Conservation (phyloP, 345 rosid genomes). For the Linum lewisii region DNA sequence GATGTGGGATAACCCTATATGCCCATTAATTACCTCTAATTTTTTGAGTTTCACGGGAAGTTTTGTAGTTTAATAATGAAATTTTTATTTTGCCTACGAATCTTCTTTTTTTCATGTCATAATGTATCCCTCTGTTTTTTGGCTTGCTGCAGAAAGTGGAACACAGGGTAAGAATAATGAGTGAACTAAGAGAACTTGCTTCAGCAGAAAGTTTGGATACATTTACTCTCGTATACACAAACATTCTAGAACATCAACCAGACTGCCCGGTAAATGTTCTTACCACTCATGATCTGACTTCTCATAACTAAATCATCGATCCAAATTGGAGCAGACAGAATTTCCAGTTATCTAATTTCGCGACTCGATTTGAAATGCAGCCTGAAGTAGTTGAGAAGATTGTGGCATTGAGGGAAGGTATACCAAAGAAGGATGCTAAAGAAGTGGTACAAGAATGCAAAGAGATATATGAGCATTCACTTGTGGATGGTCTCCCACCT, state of each 20-base stretch:
- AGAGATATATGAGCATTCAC: slow-evolving; percentile 86
- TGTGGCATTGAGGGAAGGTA: slow-evolving; percentile 88
- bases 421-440: slow-evolving; percentile 91
- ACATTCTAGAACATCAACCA: slow-evolving; percentile 94
- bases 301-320: too few species aligned
- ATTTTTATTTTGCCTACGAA: too few species aligned
- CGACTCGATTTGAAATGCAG: slow-evolving; percentile 25
- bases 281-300: neutral
- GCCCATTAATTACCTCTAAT: too few species aligned
- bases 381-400: slow-evolving; percentile 97
- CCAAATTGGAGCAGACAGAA: neutral
- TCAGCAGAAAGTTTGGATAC: slow-evolving; percentile 95
- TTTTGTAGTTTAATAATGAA: too few species aligned
- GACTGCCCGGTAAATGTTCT: slow-evolving; percentile 69
- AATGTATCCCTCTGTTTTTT: too few species aligned
- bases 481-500: slow-evolving; percentile 72
- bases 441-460: slow-evolving; percentile 99
- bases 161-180: slow-evolving; percentile 72
- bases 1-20: too few species aligned
- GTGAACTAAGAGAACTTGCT: slow-evolving; percentile 95
- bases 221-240: slow-evolving; percentile 83
- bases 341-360: too few species aligned
- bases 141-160: slow-evolving; percentile 79
- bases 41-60: too few species aligned
- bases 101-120: too few species aligned